Percentiles rank a stretch among this genome's conserved stretches.
Evolutionary conservation across 1,139 yeast species (phyloP).

Genomic region (Hyphopichia pseudoburtonii): DNA sequence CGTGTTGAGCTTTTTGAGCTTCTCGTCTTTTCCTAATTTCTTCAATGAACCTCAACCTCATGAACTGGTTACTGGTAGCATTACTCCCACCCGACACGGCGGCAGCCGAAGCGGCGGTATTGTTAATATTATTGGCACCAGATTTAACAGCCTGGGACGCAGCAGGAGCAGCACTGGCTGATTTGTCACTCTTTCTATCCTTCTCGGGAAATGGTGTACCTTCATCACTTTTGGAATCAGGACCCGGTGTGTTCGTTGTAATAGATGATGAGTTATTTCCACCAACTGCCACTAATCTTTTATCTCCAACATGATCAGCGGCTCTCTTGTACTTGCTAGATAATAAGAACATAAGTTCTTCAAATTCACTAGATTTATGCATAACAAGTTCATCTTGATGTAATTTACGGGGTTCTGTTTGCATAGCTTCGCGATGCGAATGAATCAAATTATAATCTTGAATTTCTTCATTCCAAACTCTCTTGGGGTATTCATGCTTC

Average conservation of each 20-base stretch:
- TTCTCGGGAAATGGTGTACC: constrained; percentile 17
- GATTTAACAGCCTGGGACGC: neutral
- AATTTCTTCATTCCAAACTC: constrained; percentile 38
- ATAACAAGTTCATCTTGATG: constrained; percentile 47
- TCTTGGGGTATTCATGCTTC: constrained; percentile 44
- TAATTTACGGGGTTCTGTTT: constrained; percentile 42
- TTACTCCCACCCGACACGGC: constrained; percentile 18
- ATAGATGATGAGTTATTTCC: constrained; percentile 20
- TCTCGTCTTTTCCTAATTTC: constrained; percentile 48
- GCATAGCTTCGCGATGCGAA: constrained; percentile 48
- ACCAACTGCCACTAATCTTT: constrained; percentile 43
- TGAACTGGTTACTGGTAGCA: constrained; percentile 38
- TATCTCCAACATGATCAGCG: constrained; percentile 36
- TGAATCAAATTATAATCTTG: constrained; percentile 33
- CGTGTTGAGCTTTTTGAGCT: constrained; percentile 44
- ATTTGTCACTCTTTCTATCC: constrained; percentile 20
- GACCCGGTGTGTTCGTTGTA: constrained; percentile 19
- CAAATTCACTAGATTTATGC: constrained; percentile 85
- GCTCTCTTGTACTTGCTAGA: constrained; percentile 41
- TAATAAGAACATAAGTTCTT: constrained; percentile 73
- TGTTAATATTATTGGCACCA: constrained; percentile 2
- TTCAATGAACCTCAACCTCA: constrained; percentile 49
- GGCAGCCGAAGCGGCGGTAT: constrained; percentile 16
- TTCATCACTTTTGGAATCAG: constrained; percentile 14
- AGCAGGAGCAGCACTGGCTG: constrained; percentile 1